phyloP scores from a whole-genome alignment of 1,139 yeast genomes.

The Yamadazyma atmosphaerica region DNA sequence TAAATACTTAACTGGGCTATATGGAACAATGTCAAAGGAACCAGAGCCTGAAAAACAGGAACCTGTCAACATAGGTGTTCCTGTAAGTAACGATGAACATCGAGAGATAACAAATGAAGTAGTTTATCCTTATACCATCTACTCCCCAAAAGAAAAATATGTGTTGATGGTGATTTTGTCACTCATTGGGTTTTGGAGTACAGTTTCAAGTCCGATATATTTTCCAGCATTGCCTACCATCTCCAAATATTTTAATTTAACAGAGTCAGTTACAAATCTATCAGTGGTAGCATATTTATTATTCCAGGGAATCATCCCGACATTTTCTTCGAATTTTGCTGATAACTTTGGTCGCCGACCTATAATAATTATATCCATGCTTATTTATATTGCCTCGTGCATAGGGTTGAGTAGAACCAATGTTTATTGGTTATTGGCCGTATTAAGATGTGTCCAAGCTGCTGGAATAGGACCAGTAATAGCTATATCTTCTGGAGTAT shows the following conservation, averaged over 20 bases:
- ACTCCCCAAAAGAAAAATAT: constrained; percentile 16
- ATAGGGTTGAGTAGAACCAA: constrained; percentile 36
- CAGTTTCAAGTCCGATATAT: constrained; percentile 40
- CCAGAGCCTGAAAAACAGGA: no score
- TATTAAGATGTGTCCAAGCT: constrained; percentile 41
- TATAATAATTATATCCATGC: constrained; percentile 26
- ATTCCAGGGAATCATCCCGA: constrained; percentile 39
- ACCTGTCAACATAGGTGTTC: no score
- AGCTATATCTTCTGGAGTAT: constrained; percentile 39
- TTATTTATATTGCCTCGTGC: constrained; percentile 32
- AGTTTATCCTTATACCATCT: constrained; percentile 20
- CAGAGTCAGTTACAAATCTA: constrained; percentile 27
- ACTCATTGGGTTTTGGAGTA: constrained; percentile 39
- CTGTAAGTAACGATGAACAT: no score
- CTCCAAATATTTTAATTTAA: constrained; percentile 24
- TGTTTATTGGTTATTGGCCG: constrained; percentile 36
- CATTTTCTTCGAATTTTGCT: constrained; percentile 34
- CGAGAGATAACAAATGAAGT: background rate
- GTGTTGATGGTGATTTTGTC: constrained; percentile 27
- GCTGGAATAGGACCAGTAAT: constrained; percentile 43
- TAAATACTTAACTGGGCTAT: no score
- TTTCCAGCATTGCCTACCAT: constrained; percentile 44
- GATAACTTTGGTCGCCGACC: constrained; percentile 41
- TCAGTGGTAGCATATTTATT: constrained; percentile 40
- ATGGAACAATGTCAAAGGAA: no score